Percentiles rank a stretch among this genome's conserved stretches.
Evolutionary conservation across 1,284 basidiomycete species (phyloP).

Genomic region (Pholiota adiposa): DNA sequence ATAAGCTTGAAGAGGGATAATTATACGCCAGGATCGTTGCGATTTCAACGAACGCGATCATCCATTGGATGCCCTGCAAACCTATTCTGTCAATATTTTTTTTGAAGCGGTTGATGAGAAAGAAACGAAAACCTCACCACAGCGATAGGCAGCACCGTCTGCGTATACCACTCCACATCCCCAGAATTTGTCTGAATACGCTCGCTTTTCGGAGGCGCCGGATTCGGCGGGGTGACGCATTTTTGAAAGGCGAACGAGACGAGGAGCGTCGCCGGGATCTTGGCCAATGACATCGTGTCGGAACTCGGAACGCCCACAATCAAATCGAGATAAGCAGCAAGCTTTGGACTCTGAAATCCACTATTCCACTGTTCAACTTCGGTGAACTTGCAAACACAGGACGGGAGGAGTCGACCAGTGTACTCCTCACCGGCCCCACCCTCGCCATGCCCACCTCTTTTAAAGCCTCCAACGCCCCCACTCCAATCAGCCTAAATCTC

Average conservation of each 20-base stretch:
- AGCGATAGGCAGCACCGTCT: neutral
- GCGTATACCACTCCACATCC: conserved; percentile 10
- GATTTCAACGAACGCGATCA: conserved; percentile 6
- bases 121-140: neutral
- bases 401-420: neutral
- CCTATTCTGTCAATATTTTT: too few species aligned
- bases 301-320: too few species aligned
- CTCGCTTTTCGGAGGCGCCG: conserved; percentile 15
- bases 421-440: too few species aligned
- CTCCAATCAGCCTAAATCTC: neutral
- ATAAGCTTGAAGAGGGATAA: neutral
- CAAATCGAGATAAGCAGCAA: too few species aligned
- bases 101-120: neutral
- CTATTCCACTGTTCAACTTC: too few species aligned
- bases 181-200: neutral
- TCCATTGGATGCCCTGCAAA: conserved; percentile 1
- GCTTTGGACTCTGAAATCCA: too few species aligned
- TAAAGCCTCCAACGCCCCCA: neutral
- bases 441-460: neutral
- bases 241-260: conserved; percentile 13
- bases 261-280: conserved; percentile 17
- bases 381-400: neutral
- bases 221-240: conserved; percentile 16
- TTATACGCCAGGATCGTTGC: conserved; percentile 9
- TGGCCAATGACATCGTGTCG: conserved; percentile 16